Evolutionary conservation across 2,329 filamentous ascomycete genomes (phyloP).

Genomic region (Penicillium decumbens): DNA sequence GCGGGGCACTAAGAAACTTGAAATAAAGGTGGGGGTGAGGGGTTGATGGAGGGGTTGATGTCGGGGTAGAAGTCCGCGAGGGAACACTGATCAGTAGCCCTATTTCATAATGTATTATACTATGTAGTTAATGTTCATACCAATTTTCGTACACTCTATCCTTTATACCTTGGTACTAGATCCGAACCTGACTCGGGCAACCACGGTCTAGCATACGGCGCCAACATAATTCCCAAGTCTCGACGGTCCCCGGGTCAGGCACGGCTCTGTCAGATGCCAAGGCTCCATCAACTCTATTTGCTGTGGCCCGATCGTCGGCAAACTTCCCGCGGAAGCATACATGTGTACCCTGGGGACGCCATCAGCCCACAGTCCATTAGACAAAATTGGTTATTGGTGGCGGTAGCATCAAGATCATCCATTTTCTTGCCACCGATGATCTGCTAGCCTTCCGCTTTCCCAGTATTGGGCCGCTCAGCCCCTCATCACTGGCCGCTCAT

Average conservation of each 20-base stretch:
- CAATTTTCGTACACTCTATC: not conserved
- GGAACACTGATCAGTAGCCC: not conserved
- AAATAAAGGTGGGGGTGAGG: constrained; percentile 1
- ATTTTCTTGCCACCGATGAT: not conserved
- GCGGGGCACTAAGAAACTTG: not conserved
- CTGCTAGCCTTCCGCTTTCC: not conserved
- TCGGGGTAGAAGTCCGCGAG: not conserved
- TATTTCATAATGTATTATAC: not conserved
- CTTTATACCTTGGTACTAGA: not conserved
- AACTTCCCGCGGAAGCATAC: not conserved
- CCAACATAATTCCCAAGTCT: not conserved
- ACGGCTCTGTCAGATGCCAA: constrained; percentile 7
- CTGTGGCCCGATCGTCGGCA: constrained; percentile 1
- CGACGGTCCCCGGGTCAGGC: not conserved
- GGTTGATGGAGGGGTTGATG: not conserved
- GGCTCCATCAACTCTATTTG: constrained; percentile 1
- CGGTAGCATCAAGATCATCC: not conserved
- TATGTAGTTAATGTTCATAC: not conserved
- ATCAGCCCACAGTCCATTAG: too few species aligned
- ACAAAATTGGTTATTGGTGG: constrained; percentile 4
- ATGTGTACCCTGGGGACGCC: not conserved
- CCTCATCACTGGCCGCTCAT: not conserved
- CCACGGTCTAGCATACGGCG: not conserved
- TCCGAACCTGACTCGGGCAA: not conserved
- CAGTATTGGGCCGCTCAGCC: not conserved